Base-by-base conservation (phyloP, 805 yeast species). In the Wickerhamomyces ciferrii region DNA sequence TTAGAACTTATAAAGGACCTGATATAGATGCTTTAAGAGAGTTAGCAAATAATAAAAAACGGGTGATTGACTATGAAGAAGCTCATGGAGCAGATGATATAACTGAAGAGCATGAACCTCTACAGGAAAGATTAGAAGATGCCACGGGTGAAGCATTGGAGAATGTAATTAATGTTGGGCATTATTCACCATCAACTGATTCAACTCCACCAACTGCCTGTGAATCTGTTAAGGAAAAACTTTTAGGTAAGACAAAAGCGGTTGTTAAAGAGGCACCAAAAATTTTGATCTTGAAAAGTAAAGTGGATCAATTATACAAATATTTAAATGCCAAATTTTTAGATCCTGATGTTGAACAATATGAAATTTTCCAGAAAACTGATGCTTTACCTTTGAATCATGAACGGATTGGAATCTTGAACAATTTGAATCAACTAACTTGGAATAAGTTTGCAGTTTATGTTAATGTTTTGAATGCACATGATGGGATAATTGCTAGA, bases 401-500 rank as follows among this genome's bases (percentile, higher is more conserved):
- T 1, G 66, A 68, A 13, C 60, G 79, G 49, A 48, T 46, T 37
- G 53, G 54, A 15, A 82, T 84, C 35, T 60, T 78, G 31, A 60
- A 70, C 2, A 76, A 78, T 51, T 68, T 91, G 59, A 86, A 87
- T 62, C 55, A 63, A 19, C 61, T 92, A 21, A 71, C 75, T 3
- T 91, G 97, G 96, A 69, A 78, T 42, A 88, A 91, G 59, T 75
- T 87, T 39, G 86, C 94, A 0, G 83, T 84, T 2, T 80, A 78
- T 53, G 71, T 91, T 41, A 83, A 81, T 51, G 75, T 84, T 17
- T 70, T 84, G 58, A 89, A 90, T 62, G 82, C 97, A 0, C 98
- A 91, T 59, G 96, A 86, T 48, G 87, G 86, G 4, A 87, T 92
- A 44, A 86, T 89, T 17, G 88, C 92, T 17, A 73, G 98, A 51